Evolutionary conservation across 768 basidiomycete species (phyloP), one percentile per base, ranked within the genome.

Genomic region (Tephrocybe sp.): DNA sequence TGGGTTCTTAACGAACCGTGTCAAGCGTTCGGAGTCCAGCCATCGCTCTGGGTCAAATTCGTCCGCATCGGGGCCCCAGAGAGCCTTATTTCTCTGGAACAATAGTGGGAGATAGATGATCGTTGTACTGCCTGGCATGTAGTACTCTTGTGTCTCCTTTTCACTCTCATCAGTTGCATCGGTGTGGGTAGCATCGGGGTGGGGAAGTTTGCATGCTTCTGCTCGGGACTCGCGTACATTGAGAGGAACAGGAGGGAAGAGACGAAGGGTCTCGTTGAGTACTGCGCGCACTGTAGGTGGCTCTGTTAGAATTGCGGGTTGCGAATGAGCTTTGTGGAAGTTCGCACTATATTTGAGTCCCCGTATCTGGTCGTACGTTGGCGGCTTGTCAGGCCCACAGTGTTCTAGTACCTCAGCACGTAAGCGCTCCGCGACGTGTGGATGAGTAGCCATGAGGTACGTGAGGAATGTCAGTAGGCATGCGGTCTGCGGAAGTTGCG

Each of bases 21-120:
- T 70, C 17, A 84, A 48, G n/a, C 80, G 73, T 25, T 68, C 69
- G 0, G 79, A 76, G 33, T 87, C 78, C 4, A 89, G 68, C 90
- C 90, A 93, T 34, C 90, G 76, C 26, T 88, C 84, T 5, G 88
- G 88, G 49, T 87, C 79, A 63, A 91, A 93, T n/a, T 75, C 76
- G 59, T 88, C 78, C 0, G 89, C 88, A 54, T 91, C 86, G 0
- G 72, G 59, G 2, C 90, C 90, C 90, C 90, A 93, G 0, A 89
- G 68, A 15, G 71, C 75, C 38, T 74, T 72, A 57, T 84, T 85
- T 0, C 88, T 78, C 48, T 92, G 90, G 48, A 80, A 81, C 34
- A 89, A 68, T 26, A 88, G 66, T 0, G 83, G 78, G 20, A 81
- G 67, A 63, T 80, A 85, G 48, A 85, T 78, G 43, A 90, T 76